Percentiles rank a stretch among this genome's conserved stretches.
Conservation (phyloP, 2,329 filamentous ascomycete species). For the Domatiomyces globalis region DNA sequence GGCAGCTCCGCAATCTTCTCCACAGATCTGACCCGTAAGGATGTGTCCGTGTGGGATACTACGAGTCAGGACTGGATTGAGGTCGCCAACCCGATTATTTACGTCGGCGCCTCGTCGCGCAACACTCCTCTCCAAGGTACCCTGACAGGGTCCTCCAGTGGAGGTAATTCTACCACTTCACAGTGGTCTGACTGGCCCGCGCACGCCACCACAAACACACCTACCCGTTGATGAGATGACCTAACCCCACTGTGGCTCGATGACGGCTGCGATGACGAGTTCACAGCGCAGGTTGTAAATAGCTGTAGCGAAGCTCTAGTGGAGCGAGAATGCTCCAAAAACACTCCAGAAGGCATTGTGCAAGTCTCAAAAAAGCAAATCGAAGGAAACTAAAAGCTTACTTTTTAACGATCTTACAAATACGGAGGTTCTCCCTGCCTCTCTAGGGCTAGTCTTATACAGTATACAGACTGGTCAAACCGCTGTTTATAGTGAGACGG, state of each 20-base stretch:
- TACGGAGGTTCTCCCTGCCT: no score
- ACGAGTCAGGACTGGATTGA: slow-evolving; percentile 71
- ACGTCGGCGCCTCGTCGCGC: slow-evolving; percentile 46
- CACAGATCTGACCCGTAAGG: slow-evolving; percentile 58
- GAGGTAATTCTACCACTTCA: background rate
- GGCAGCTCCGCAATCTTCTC: slow-evolving; percentile 54
- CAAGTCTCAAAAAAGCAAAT: background rate
- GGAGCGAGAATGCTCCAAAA: no score
- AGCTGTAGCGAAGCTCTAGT: background rate
- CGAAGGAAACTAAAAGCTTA: background rate
- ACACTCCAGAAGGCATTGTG: background rate
- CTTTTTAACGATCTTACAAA: no score
- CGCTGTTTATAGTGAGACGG: no score
- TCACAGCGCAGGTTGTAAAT: background rate
- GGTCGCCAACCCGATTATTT: slow-evolving; percentile 39
- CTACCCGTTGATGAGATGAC: no score
- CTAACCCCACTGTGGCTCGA: no score
- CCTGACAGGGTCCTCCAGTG: slow-evolving; percentile 18
- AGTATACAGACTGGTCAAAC: no score
- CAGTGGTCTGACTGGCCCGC: no score
- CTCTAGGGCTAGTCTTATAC: no score
- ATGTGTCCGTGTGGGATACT: slow-evolving; percentile 77
- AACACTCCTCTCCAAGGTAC: slow-evolving; percentile 37
- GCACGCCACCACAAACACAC: no score
- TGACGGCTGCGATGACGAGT: background rate